Percentiles rank a stretch among this genome's conserved stretches.
phyloP scores from a whole-genome alignment of 768 basidiomycete genomes.

The Termitomyces sp. region DNA sequence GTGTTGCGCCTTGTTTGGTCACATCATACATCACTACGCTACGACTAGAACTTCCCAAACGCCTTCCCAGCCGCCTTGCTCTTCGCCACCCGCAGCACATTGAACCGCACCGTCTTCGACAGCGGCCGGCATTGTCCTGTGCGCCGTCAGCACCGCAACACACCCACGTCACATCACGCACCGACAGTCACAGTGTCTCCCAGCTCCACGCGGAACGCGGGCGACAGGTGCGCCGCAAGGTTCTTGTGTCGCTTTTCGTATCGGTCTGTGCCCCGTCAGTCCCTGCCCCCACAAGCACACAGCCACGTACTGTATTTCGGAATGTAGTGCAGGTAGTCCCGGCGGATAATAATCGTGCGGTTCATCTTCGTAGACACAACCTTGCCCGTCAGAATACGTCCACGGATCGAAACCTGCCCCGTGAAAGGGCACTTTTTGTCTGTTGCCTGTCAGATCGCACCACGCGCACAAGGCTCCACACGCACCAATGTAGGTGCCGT shows the following conservation, averaged over 20 bases:
- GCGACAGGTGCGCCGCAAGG: slow-evolving; percentile 93
- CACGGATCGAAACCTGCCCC: slow-evolving; percentile 94
- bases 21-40: not conserved
- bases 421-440: slow-evolving; percentile 99
- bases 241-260: slow-evolving; percentile 99
- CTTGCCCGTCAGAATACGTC: slow-evolving; percentile 96
- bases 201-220: slow-evolving; percentile 96
- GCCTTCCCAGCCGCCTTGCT: slow-evolving; percentile 88
- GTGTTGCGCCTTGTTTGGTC: slow-evolving; percentile 18
- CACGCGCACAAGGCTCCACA: slow-evolving; percentile 11
- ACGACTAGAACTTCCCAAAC: slow-evolving; percentile 84
- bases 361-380: slow-evolving; percentile 99
- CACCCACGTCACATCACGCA: slow-evolving; percentile 31
- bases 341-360: slow-evolving; percentile 94
- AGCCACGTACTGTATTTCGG: slow-evolving; percentile 89
- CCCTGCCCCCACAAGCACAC: not conserved
- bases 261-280: slow-evolving; percentile 55
- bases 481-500: slow-evolving; percentile 93
- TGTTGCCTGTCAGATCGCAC: slow-evolving; percentile 21
- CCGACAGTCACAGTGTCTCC: slow-evolving; percentile 96
- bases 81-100: slow-evolving; percentile 93
- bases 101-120: slow-evolving; percentile 99
- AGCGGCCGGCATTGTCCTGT: slow-evolving; percentile 97
- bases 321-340: slow-evolving; percentile 93
- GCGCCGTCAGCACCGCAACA: not conserved